Percentiles rank a stretch among this genome's conserved stretches.
Evolutionary conservation across 768 basidiomycete species (phyloP).

Genomic region (Pholiota conissans): DNA sequence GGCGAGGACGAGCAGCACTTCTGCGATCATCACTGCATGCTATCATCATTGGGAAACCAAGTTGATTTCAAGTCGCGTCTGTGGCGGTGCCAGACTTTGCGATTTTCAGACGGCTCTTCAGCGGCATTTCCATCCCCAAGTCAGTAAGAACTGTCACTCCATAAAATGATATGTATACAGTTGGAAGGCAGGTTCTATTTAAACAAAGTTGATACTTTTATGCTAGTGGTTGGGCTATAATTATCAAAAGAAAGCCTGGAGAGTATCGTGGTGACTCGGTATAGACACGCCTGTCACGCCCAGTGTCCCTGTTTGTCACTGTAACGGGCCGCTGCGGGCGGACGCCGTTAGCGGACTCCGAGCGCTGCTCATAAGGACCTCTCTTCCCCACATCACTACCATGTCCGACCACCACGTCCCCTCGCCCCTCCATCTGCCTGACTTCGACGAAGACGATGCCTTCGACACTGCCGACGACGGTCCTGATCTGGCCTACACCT

Average conservation of each 20-base stretch:
- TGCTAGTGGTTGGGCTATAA: neutral
- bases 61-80: neutral
- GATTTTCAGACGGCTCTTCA: too few relatives aligned
- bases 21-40: slow-evolving; percentile 69
- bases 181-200: neutral
- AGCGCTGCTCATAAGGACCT: neutral
- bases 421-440: slow-evolving; percentile 13
- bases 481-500: slow-evolving; percentile 43
- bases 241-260: neutral
- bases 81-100: neutral
- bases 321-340: neutral
- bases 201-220: neutral
- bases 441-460: slow-evolving; percentile 57
- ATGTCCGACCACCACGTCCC: slow-evolving; percentile 11
- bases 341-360: neutral
- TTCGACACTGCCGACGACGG: slow-evolving; percentile 58
- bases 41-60: neutral
- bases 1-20: slow-evolving; percentile 81
- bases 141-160: too few relatives aligned
- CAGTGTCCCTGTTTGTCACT: neutral
- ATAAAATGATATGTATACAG: too few relatives aligned
- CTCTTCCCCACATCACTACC: slow-evolving; percentile 1
- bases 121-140: too few relatives aligned
- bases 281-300: slow-evolving; percentile 15
- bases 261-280: slow-evolving; percentile 4